A percentile compares a stretch with the other conserved stretches of the same genome.
Evolutionary conservation across 768 basidiomycete species (phyloP).

Genomic region (Rhizopogon vulgaris): DNA sequence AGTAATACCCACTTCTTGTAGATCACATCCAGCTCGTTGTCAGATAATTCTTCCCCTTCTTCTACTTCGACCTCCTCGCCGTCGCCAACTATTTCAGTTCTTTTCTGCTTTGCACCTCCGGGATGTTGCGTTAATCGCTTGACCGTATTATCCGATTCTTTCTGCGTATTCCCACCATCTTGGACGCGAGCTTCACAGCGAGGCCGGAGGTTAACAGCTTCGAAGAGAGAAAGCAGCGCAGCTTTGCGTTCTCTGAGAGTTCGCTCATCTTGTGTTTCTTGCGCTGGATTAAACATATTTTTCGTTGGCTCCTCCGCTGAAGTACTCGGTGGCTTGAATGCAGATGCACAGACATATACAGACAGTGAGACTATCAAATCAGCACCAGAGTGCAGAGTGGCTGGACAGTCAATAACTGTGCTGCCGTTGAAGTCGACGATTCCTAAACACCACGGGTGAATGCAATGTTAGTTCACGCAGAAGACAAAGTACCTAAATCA

Average conservation of each 20-base stretch:
- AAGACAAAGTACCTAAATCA: constrained; percentile 47
- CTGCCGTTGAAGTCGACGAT: constrained; percentile 62
- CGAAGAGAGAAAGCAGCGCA: constrained; percentile 68
- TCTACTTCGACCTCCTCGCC: constrained; percentile 82
- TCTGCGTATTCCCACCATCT: constrained; percentile 22
- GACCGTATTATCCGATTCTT: constrained; percentile 33
- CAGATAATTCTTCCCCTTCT: constrained; percentile 74
- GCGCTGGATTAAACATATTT: constrained; percentile 63
- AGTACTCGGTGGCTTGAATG: constrained; percentile 50
- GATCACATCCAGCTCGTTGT: constrained; percentile 76
- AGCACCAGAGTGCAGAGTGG: constrained; percentile 63
- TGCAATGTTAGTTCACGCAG: neutral
- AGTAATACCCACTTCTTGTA: constrained; percentile 62
- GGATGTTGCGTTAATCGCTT: constrained; percentile 34
- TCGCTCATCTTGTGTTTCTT: constrained; percentile 76
- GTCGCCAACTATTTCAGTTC: constrained; percentile 70
- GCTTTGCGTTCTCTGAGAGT: constrained; percentile 74
- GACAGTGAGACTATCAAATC: constrained; percentile 74
- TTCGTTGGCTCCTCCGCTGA: constrained; percentile 21
- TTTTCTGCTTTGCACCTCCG: constrained; percentile 33
- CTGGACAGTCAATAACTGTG: constrained; percentile 75
- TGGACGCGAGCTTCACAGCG: constrained; percentile 36
- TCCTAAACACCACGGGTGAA: constrained; percentile 28
- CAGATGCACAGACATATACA: constrained; percentile 60
- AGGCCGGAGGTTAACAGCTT: constrained; percentile 66